These are phyloP conservation scores for Cladosporium velox DNA, from an alignment of 2,329 filamentous ascomycete genomes.

Conservation along the genomic window DNA sequence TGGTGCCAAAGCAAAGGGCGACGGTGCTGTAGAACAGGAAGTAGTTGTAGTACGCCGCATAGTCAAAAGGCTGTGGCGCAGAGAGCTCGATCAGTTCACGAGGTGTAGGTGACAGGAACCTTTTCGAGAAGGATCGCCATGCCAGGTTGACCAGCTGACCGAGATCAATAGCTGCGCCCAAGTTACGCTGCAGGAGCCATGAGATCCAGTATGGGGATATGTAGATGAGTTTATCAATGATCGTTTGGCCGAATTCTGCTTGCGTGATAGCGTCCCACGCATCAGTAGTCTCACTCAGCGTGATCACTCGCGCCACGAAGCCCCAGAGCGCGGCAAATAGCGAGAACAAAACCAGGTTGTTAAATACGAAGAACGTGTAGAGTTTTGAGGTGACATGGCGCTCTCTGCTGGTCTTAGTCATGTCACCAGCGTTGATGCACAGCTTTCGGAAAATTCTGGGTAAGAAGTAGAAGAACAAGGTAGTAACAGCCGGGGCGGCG, in stretches of 20 bases:
- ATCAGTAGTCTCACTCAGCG: conserved; percentile 56
- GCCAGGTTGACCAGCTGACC: conserved; percentile 81
- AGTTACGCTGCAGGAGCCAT: conserved; percentile 87
- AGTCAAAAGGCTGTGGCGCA: conserved; percentile 89
- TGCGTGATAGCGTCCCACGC: conserved; percentile 70
- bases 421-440: conserved; percentile 79
- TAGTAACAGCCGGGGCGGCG: conserved; percentile 81
- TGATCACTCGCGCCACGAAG: conserved; percentile 67
- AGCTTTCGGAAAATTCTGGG: conserved; percentile 90
- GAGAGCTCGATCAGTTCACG: conserved; percentile 89
- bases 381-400: conserved; percentile 91
- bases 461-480: conserved; percentile 80
- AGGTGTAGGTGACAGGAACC: conserved; percentile 83
- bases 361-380: conserved; percentile 95
- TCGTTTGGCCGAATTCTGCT: conserved; percentile 44
- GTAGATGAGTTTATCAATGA: conserved; percentile 75
- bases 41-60: conserved; percentile 97
- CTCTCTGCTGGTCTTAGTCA: conserved; percentile 89
- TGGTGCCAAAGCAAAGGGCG: conserved; percentile 76
- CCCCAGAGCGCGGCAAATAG: conserved; percentile 81
- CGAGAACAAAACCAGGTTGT: conserved; percentile 93
- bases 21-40: conserved; percentile 94
- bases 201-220: conserved; percentile 93
- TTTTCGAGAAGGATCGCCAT: conserved; percentile 82
- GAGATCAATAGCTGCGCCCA: conserved; percentile 92